Base-by-base conservation (phyloP, 306 rosid species). In the Malus sylvestris region DNA sequence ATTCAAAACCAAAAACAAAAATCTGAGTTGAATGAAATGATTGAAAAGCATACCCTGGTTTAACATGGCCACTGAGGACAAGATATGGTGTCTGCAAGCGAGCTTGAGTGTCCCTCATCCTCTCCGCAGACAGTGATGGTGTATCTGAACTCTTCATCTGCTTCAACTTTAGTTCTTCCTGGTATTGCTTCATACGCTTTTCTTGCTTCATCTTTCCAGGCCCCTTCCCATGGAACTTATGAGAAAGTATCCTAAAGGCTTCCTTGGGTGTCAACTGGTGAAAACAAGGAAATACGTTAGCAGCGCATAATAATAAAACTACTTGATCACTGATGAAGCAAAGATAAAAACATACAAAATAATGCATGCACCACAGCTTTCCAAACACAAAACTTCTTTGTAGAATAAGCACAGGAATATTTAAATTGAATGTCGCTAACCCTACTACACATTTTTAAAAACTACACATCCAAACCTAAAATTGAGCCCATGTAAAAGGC, bases 191-290 rank as follows among this genome's bases (percentile, higher is more conserved):
- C 90, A 85, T 81, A 70, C 97, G 96, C 83, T 95, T 95, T 85
- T 95, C 99, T 85, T 87, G 99, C 83, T 95, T 92, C 99, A 89
- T 92, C 87, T 92, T 95, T 30, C 97, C 97, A 77, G 97, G 99
- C 9, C 91, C 92, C 86, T 95, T 92, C 40, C 99, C 99, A 53
- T 95, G 98, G 79, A 95, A 95, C 84, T 85, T 88, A 38, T 95
- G 99, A 18, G 99, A 95, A 74, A 90, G 42, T 61, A 60, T 75
- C 58, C 96, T 84, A 70, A 95, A 95, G 40, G 93, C 96, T 85
- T 95, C 99, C 83, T 95, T 95, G 30, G 97, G 92, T 73, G 99
- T 92, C 96, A 95, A 81, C 97, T 92, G 96, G 68, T 65, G 69
- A 77, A 76, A 80, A 57, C 55, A 81, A 78, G 74, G 69, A 69